These are phyloP conservation scores for Exophiala phaeomuriformis DNA, from an alignment of 2,329 filamentous ascomycete species.

Conservation along the genomic window DNA sequence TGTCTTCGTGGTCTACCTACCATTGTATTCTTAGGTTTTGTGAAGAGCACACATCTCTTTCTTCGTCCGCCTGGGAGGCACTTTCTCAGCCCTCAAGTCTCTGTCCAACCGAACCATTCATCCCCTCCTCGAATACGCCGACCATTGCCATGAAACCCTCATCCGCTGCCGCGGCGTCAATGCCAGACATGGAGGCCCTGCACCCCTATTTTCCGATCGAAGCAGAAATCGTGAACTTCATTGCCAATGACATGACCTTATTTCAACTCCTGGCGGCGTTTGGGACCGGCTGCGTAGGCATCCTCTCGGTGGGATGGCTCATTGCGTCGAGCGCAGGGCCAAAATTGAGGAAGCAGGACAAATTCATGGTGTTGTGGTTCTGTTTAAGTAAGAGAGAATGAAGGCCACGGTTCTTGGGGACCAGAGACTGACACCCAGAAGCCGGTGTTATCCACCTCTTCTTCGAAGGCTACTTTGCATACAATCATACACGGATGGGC, in stretches of 20 bases:
- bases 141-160: background rate
- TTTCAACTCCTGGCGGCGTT: constrained; percentile 55
- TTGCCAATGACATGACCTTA: constrained; percentile 58
- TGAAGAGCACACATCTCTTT: background rate
- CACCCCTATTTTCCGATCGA: constrained; percentile 69
- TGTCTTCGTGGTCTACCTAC: too few relatives aligned
- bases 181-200: constrained; percentile 18
- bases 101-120: background rate
- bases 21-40: background rate
- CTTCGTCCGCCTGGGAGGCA: too few relatives aligned
- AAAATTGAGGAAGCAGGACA: constrained; percentile 48
- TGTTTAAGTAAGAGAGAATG: constrained; percentile 53
- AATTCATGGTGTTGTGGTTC: constrained; percentile 65
- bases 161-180: constrained; percentile 1
- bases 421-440: constrained; percentile 24
- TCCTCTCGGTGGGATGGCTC: constrained; percentile 52
- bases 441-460: constrained; percentile 59
- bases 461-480: constrained; percentile 80
- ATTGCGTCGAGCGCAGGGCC: constrained; percentile 49
- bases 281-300: constrained; percentile 46
- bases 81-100: background rate
- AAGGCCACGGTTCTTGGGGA: background rate
- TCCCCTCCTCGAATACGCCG: background rate
- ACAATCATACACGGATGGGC: constrained; percentile 59
- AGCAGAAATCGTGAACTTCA: constrained; percentile 54